Conservation (phyloP, 148 eudicot genomes). For the Pharnaceum exiguum region DNA sequence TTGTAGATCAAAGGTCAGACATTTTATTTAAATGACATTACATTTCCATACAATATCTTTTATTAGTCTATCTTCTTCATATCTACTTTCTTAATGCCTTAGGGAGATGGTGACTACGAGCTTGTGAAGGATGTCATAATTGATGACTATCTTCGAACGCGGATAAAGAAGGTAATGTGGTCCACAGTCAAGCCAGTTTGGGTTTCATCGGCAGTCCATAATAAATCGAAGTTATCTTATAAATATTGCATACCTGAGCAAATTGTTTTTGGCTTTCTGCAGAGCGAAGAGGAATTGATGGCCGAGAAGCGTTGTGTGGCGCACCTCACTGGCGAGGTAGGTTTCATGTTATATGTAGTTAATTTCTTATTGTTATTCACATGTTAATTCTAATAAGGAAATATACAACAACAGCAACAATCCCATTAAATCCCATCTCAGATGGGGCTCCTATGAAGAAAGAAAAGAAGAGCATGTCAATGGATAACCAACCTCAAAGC, state of each 20-base stretch:
- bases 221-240: too few relatives aligned
- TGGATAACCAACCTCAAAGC: too few relatives aligned
- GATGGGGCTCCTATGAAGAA: too few relatives aligned
- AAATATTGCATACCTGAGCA: too few relatives aligned
- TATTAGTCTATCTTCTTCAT: background rate
- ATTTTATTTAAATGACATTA: background rate
- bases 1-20: constrained; percentile 80
- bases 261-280: constrained; percentile 12
- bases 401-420: too few relatives aligned
- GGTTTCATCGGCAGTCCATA: too few relatives aligned
- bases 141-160: constrained; percentile 69
- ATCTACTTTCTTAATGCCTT: background rate
- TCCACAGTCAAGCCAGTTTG: background rate
- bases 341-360: too few relatives aligned
- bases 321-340: constrained; percentile 92
- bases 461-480: too few relatives aligned
- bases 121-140: constrained; percentile 74
- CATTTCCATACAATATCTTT: background rate
- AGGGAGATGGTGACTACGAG: constrained; percentile 99
- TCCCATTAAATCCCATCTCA: too few relatives aligned
- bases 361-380: too few relatives aligned
- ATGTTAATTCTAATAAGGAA: too few relatives aligned
- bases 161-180: constrained; percentile 56
- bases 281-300: constrained; percentile 87
- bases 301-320: constrained; percentile 95